phyloP scores from a whole-genome alignment of 371 early-diverging fungal genomes.

The Mucor irregularis region DNA sequence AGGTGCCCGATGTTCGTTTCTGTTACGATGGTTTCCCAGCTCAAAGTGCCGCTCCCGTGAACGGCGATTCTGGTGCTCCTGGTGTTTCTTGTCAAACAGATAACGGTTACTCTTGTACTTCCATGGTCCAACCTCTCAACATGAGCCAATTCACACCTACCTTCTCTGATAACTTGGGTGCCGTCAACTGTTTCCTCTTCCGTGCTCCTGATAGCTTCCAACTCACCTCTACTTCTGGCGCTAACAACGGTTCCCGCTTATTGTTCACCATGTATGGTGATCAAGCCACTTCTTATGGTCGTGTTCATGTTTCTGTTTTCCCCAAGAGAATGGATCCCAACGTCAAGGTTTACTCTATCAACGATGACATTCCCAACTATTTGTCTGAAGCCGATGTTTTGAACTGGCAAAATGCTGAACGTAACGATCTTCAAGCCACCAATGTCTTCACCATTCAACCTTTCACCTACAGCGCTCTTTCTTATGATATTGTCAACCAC shows the following conservation, averaged over 20 bases:
- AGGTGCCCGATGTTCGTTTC: conserved; percentile 50
- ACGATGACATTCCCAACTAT: conserved; percentile 19
- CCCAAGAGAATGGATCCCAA: conserved; percentile 52
- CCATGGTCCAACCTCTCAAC: conserved; percentile 28
- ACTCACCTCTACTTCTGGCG: conserved; percentile 40
- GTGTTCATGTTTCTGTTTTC: conserved; percentile 46
- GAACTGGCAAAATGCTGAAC: conserved; percentile 42
- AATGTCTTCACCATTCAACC: conserved; percentile 44
- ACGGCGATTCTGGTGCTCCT: conserved; percentile 14
- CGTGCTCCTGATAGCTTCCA: conserved; percentile 31
- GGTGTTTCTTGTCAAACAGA: conserved; percentile 44
- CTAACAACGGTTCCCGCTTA: conserved; percentile 44
- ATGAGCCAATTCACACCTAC: conserved; percentile 40
- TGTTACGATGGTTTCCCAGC: conserved; percentile 47
- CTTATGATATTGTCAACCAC: conserved; percentile 42
- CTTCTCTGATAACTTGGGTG: conserved; percentile 39
- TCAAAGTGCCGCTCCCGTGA: conserved; percentile 4
- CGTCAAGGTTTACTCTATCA: conserved; percentile 29
- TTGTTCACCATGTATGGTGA: conserved; percentile 45
- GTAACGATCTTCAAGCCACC: conserved; percentile 40
- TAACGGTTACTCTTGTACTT: conserved; percentile 35
- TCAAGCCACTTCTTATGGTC: conserved; percentile 26
- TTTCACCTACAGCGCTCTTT: conserved; percentile 40
- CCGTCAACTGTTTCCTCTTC: conserved; percentile 45
- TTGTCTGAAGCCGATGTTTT: conserved; percentile 28